Percentiles rank a stretch among this genome's conserved stretches.
Conservation (phyloP, 176 grass and related monocot species). For the Hordeum vulgare region MorexV3_pseudomolecules_assembly NC_058519.1:93047561-93048060, state of each 20-base stretch:
- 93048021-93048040: neutral
- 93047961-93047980: neutral
- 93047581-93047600: neutral
- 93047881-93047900: neutral
- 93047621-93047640: neutral
- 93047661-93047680: no score
- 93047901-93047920: neutral
- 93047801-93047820: neutral
- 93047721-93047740: neutral
- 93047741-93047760: neutral
- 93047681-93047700: neutral
- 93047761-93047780: neutral
- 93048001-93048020: neutral
- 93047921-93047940: neutral
- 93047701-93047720: neutral
- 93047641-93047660: neutral
- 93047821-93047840: neutral
- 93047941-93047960: neutral
- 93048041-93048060: neutral
- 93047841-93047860: neutral
- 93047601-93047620: neutral
- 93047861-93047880: neutral
- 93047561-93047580: slow-evolving; percentile 8
- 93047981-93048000: neutral
- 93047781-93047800: neutral